Percentiles rank a stretch among this genome's conserved stretches.
Evolutionary conservation across 2,329 filamentous ascomycete species (phyloP).

Genomic region (Neobulgaria alba): DNA sequence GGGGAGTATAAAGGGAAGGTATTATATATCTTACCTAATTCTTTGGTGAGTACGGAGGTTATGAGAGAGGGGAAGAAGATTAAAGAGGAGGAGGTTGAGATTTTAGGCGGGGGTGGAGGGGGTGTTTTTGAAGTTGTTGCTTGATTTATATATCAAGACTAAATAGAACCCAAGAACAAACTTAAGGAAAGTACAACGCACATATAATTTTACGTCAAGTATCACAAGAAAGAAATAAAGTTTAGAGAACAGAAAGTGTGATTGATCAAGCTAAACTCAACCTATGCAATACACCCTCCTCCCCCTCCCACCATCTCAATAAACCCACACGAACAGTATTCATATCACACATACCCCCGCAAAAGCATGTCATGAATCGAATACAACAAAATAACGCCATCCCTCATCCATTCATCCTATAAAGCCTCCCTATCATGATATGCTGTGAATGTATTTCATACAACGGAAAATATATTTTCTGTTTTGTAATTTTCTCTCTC

Average conservation of each 20-base stretch:
- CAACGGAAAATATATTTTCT: no score
- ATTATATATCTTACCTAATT: constrained; percentile 53
- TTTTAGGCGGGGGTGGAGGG: constrained; percentile 14
- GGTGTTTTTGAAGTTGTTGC: constrained; percentile 30
- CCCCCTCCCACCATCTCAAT: no score
- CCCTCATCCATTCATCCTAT: constrained; percentile 3
- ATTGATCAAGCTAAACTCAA: no score
- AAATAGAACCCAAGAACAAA: no score
- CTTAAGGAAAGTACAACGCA: no score
- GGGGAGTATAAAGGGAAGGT: constrained; percentile 32
- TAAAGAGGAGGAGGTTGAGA: constrained; percentile 27
- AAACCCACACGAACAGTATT: no score
- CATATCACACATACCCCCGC: no score
- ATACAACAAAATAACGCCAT: no score
- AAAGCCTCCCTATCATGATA: constrained; percentile 9
- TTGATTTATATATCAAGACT: constrained; percentile 13
- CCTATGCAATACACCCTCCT: background rate
- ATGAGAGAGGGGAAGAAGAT: constrained; percentile 35
- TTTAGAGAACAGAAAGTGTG: background rate
- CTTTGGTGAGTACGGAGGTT: constrained; percentile 47
- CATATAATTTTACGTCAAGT: background rate
- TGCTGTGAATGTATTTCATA: constrained; percentile 17
- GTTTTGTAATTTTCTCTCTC: no score
- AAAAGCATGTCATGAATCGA: no score
- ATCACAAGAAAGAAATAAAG: background rate